A percentile compares a stretch with the other conserved stretches of the same genome.
Evolutionary conservation across 1,284 basidiomycete genomes (phyloP).

Genomic region (Ceratobasidium sp.): DNA sequence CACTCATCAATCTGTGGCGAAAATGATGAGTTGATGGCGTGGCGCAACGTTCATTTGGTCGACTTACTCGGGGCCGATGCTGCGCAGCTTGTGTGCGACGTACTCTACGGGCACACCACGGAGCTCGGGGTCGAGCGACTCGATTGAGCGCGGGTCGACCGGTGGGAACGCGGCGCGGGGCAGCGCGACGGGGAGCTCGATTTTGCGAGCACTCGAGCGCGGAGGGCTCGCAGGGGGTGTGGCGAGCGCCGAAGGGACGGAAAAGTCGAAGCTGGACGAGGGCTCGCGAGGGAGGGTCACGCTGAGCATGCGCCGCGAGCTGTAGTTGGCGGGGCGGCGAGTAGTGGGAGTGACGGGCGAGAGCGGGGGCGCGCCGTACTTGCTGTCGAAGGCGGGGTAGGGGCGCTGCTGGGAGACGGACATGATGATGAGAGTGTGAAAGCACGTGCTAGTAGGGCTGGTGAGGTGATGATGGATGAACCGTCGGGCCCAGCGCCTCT

Average conservation of each 20-base stretch:
- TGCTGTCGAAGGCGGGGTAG: slow-evolving; percentile 26
- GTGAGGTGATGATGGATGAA: slow-evolving; percentile 36
- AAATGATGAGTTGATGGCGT: slow-evolving; percentile 29
- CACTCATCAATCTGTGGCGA: slow-evolving; percentile 30
- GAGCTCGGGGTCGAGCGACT: slow-evolving; percentile 43
- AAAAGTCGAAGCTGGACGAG: slow-evolving; percentile 37
- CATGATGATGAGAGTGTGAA: slow-evolving; percentile 22
- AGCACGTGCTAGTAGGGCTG: slow-evolving; percentile 17
- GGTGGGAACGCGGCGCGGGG: slow-evolving; percentile 40
- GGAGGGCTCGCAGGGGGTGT: slow-evolving; percentile 36
- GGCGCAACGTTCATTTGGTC: slow-evolving; percentile 34
- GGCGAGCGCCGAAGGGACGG: slow-evolving; percentile 22
- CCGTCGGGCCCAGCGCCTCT: slow-evolving; percentile 31
- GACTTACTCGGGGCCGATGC: slow-evolving; percentile 41
- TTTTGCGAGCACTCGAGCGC: slow-evolving; percentile 33
- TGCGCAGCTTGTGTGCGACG: slow-evolving; percentile 41
- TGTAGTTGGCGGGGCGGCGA: neutral
- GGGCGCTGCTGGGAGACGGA: slow-evolving; percentile 23
- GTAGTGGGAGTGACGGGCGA: slow-evolving; percentile 26
- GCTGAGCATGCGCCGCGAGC: slow-evolving; percentile 17
- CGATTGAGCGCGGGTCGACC: slow-evolving; percentile 38
- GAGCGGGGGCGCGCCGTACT: slow-evolving; percentile 33
- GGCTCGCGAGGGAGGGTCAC: slow-evolving; percentile 28
- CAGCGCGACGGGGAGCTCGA: slow-evolving; percentile 40
- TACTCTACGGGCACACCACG: slow-evolving; percentile 41